Percentiles rank a stretch among this genome's conserved stretches.
These are phyloP conservation scores for Lactarius evosmus DNA, from an alignment of 768 basidiomycete species.

Conservation along the genomic window DNA sequence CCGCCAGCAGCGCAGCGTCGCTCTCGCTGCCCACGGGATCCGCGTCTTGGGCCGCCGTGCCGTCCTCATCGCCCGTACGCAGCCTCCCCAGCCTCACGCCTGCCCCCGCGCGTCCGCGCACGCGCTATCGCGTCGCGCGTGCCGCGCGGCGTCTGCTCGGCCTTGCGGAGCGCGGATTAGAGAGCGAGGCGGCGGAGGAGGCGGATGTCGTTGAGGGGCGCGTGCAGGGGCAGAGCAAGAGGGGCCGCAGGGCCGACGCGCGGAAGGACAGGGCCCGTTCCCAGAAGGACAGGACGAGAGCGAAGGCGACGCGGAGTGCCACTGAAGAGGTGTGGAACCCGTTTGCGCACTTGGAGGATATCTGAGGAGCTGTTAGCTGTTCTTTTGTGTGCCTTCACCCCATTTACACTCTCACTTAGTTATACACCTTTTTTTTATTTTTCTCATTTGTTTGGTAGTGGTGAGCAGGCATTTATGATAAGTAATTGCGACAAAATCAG, in stretches of 20 bases:
- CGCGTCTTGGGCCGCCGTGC: neutral
- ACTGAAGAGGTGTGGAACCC: constrained; percentile 20
- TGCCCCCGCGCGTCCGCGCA: constrained; percentile 31
- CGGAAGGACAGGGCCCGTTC: constrained; percentile 1
- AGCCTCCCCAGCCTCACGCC: constrained; percentile 25
- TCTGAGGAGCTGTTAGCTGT: neutral
- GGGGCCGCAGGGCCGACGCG: constrained; percentile 4
- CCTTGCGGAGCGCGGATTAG: constrained; percentile 31
- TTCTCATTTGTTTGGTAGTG: neutral
- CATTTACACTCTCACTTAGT: too few relatives aligned
- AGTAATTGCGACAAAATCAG: neutral
- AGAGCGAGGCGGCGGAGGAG: constrained; percentile 31
- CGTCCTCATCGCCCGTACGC: constrained; percentile 21
- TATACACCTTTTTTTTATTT: neutral
- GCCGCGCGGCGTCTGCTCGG: constrained; percentile 30
- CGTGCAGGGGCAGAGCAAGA: constrained; percentile 15
- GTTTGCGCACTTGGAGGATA: constrained; percentile 12
- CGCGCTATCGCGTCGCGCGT: constrained; percentile 33
- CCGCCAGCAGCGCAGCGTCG: constrained; percentile 11
- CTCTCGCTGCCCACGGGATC: constrained; percentile 2
- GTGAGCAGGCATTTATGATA: neutral
- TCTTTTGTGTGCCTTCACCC: too few relatives aligned
- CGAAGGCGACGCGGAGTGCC: neutral
- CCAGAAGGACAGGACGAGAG: neutral
- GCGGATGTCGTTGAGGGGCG: constrained; percentile 21